Evolutionary conservation across 2,329 filamentous ascomycete species (phyloP), one percentile per base, ranked within the genome.

Genomic region (Biscogniauxia mediterranea): DNA sequence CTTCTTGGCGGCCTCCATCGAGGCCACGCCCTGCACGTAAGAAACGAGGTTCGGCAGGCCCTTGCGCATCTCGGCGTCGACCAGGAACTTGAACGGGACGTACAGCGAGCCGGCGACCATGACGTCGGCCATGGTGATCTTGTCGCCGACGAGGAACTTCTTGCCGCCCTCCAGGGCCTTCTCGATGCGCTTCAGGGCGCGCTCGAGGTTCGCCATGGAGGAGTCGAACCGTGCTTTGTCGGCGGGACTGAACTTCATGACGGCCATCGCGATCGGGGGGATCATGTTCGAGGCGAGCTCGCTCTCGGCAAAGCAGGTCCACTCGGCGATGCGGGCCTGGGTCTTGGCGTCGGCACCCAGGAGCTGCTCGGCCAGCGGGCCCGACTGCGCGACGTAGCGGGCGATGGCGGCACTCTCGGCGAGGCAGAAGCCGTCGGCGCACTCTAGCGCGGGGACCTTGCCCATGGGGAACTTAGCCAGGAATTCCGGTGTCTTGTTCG

Each of bases 381-480:
- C 81, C 38, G 74, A 75, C 57, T 77, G 76, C 52, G 80, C 79
- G 50, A 83, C 61, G 70, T 80, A 82, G 51, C 71, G 71, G n/a
- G 74, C 73, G 66, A 84, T 84, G 56, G 81, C 81, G 42, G 75
- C 74, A 42, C 76, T 75, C 64, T 84, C 81, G 61, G 76, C 68
- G 26, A 84, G 56, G 65, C 64, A 70, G 68, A 81, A 77, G 53
- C 81, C 81, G 65, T 83, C 79, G 20, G 79, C 73, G 38, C 74
- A 74, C 66, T 81, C 79, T 57, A 84, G 78, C 51, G 76, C 76
- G 9, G 82, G 82, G 8, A 83, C 78, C 68, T 83, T 84, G 67
- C 81, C 81, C 49, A 81, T 68, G 11, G 81, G 80, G 72, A 83
- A 84, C 66, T 83, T 83, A 71, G 77, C 62, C 15, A 80, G 70